Conservation (phyloP, 2,329 filamentous ascomycete species). For the Blastomyces parvus region DNA sequence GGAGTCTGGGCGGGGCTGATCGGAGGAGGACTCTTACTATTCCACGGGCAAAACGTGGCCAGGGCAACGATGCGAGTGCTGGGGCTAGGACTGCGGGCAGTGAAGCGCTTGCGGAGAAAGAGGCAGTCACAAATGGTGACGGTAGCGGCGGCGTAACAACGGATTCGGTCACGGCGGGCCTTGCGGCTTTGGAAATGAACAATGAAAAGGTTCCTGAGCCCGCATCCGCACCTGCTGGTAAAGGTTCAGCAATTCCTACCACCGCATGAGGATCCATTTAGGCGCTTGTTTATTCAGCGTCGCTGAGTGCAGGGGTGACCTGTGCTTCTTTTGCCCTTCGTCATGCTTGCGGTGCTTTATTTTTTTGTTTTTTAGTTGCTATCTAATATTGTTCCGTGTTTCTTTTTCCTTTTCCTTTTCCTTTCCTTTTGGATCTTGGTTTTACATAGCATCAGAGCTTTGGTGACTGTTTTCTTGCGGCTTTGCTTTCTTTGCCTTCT, state of each 20-base stretch:
- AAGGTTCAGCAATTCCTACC: not conserved
- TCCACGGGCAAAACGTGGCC: not conserved
- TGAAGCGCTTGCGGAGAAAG: not conserved
- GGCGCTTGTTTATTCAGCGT: not conserved
- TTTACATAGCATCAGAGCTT: not conserved
- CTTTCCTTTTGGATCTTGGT: not conserved
- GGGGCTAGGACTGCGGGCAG: not conserved
- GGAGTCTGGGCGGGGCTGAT: slow-evolving; percentile 25
- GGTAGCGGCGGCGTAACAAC: not conserved
- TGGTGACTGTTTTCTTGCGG: not conserved
- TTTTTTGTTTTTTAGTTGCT: not conserved
- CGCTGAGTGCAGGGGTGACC: not conserved
- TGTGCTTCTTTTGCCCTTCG: too few species aligned
- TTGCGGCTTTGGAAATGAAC: slow-evolving; percentile 28
- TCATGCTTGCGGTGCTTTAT: not conserved
- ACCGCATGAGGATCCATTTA: slow-evolving; percentile 2
- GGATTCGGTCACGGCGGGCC: slow-evolving; percentile 5
- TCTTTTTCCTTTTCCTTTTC: not conserved
- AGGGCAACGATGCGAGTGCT: not conserved
- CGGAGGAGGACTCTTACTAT: slow-evolving; percentile 12
- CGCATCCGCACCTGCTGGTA: not conserved
- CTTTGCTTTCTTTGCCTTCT: not conserved
- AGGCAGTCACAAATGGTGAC: not conserved
- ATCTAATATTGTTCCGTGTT: not conserved
- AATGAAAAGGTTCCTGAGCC: slow-evolving; percentile 21